These are phyloP conservation scores for Ilex paraguariensis DNA, from an alignment of 305 asterid species.

Conservation along the genomic window DNA sequence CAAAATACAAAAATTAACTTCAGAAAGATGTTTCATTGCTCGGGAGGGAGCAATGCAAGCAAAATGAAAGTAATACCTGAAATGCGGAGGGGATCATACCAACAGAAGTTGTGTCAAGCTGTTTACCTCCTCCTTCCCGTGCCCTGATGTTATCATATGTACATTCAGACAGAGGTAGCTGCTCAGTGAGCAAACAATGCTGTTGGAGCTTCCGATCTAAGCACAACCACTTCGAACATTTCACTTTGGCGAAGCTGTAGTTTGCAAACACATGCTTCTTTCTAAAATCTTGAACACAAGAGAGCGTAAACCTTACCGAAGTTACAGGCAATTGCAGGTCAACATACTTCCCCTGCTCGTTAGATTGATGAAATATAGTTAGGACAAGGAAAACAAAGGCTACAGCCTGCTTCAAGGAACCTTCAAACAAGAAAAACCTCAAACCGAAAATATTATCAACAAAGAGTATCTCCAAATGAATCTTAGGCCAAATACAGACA, in stretches of 20 bases:
- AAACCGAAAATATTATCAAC: slow-evolving; percentile 75
- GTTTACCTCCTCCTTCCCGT: slow-evolving; percentile 40
- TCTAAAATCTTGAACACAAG: slow-evolving; percentile 42
- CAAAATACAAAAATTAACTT: too few species aligned
- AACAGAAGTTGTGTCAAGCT: slow-evolving; percentile 21
- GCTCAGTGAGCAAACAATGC: slow-evolving; percentile 54
- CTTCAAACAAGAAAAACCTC: slow-evolving; percentile 66
- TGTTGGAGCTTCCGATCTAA: slow-evolving; percentile 63
- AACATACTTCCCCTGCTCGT: slow-evolving; percentile 34
- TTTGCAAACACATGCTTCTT: slow-evolving; percentile 62
- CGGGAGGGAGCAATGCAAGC: neutral
- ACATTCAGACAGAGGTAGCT: slow-evolving; percentile 74
- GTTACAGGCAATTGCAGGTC: slow-evolving; percentile 65
- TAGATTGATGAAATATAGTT: slow-evolving; percentile 48
- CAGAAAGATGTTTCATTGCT: neutral
- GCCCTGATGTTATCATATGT: slow-evolving; percentile 72
- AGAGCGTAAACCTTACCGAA: slow-evolving; percentile 69
- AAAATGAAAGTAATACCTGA: slow-evolving; percentile 42
- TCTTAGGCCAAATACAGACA: slow-evolving; percentile 61
- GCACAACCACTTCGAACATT: slow-evolving; percentile 56
- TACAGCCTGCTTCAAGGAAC: slow-evolving; percentile 70
- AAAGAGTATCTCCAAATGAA: slow-evolving; percentile 77
- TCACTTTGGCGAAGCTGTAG: slow-evolving; percentile 61
- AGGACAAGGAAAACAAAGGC: slow-evolving; percentile 58
- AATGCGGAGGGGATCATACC: slow-evolving; percentile 33